A percentile compares a stretch with the other conserved stretches of the same genome.
Conservation (phyloP, 2,329 filamentous ascomycete species). For the Sarocladiaceae sp. region DNA sequence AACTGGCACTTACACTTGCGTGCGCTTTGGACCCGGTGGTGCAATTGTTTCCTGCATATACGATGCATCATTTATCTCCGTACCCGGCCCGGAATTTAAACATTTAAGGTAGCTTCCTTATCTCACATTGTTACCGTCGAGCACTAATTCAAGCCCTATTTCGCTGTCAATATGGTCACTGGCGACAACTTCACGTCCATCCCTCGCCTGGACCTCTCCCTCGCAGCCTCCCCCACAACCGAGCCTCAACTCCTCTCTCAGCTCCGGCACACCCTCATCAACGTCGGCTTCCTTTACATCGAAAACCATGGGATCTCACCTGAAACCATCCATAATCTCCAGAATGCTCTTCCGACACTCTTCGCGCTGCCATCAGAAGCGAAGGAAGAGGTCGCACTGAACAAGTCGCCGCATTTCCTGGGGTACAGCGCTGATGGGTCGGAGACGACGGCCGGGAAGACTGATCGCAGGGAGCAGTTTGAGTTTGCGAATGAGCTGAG, state of each 20-base stretch:
- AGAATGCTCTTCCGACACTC: slow-evolving; percentile 34
- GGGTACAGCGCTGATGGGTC: slow-evolving; percentile 53
- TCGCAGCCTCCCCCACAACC: slow-evolving; percentile 28
- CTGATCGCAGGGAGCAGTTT: slow-evolving; percentile 54
- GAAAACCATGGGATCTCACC: slow-evolving; percentile 42
- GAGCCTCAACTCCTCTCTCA: slow-evolving; percentile 33
- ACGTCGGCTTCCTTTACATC: slow-evolving; percentile 51
- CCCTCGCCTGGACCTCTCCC: slow-evolving; percentile 45
- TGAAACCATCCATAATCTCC: slow-evolving; percentile 30
- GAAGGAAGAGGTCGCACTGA: slow-evolving; percentile 38
- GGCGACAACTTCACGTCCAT: slow-evolving; percentile 32
- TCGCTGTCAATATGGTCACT: neutral
- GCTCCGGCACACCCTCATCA: slow-evolving; percentile 41
- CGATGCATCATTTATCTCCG: no score
- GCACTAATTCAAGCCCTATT: neutral
- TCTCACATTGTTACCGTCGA: neutral
- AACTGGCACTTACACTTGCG: neutral
- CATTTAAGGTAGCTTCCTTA: no score
- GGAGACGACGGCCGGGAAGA: slow-evolving; percentile 49
- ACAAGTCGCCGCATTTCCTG: slow-evolving; percentile 56
- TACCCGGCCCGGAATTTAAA: no score
- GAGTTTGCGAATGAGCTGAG: slow-evolving; percentile 55
- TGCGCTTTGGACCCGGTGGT: neutral
- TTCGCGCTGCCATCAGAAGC: slow-evolving; percentile 33
- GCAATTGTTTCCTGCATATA: no score